Base-by-base conservation (phyloP, 768 basidiomycete species). In the Nevesoporus exiguus region DNA sequence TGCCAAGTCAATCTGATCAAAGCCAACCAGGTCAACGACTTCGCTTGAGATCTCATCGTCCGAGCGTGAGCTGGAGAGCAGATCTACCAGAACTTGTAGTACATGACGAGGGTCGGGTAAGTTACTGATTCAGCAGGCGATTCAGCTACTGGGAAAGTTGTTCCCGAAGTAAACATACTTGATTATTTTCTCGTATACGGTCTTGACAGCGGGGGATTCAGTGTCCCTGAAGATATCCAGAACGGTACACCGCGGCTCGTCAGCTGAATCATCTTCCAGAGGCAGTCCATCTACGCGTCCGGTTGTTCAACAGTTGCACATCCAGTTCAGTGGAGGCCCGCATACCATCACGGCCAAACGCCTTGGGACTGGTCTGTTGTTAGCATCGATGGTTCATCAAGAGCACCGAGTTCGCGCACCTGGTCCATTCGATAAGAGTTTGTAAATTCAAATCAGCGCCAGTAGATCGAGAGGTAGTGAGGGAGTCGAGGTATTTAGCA, bases 1-100 rank as follows among this genome's bases (percentile, higher is more conserved):
- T 8, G 88, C 83, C 31, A 93, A 73, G 25, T 91, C 90, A 45
- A 98, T 82, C 17, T 87, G 80, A 47, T 96, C 90, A 66, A 86
- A 91, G 3, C 94, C 96, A 44, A 95, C 67, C 10, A 90, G 73
- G 55, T 97, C 94, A 8, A 80, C 81, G 10, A 98, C 67, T 60
- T 91, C 87, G 25, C 74, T 81, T 25, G 91, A 88, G 29, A 97
- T 87, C 21, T 80, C 82, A 29, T 93, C 90, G 58, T 87, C 77
- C 6, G 75, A 71, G 36, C 74, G 75, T 22, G 72, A 58, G 7
- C 82, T 82, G 1, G 77, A 76, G 15, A 90, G 70, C 33, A 80
- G 68, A 9, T 62, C 51, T 7, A 64, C 62, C 22, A 79, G 51
- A 17, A n/a, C 30, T 33, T 54, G 61, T 5, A 66, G 25, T 30